These are phyloP conservation scores for Tillandsia fasciculata DNA, from an alignment of 176 grass and related monocot species.

Conservation along the genomic window DNA sequence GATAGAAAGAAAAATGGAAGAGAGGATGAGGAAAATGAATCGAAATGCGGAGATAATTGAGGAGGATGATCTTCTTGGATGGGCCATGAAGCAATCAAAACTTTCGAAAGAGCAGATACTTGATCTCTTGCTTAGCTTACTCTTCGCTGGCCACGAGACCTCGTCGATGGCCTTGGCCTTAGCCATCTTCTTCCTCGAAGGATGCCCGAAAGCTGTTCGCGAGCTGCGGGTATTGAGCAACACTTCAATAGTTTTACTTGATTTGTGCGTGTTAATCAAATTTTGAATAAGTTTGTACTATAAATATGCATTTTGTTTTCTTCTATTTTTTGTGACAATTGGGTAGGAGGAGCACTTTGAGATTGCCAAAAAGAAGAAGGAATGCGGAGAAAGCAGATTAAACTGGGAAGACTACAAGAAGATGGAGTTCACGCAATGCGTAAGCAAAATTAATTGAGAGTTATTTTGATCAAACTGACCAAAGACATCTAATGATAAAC, in stretches of 20 bases:
- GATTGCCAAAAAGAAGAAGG: conserved; percentile 52
- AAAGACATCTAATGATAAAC: too few relatives aligned
- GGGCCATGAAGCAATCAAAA: conserved; percentile 58
- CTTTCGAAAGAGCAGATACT: conserved; percentile 78
- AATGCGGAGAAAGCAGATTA: conserved; percentile 38
- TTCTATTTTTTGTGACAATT: too few relatives aligned
- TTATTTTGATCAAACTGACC: too few relatives aligned
- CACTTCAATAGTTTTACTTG: not conserved
- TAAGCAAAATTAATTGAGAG: conserved; percentile 21
- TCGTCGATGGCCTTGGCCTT: conserved; percentile 83
- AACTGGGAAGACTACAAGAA: conserved; percentile 99
- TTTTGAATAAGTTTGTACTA: not conserved
- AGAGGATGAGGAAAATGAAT: conserved; percentile 36
- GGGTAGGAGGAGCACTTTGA: conserved; percentile 66
- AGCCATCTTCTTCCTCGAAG: conserved; percentile 80
- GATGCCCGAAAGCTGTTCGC: conserved; percentile 54
- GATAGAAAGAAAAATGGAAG: conserved; percentile 82
- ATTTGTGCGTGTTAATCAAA: not conserved
- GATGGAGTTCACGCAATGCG: conserved; percentile 95
- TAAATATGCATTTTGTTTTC: too few relatives aligned
- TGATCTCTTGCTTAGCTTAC: conserved; percentile 83
- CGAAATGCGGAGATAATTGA: conserved; percentile 22
- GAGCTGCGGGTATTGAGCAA: conserved; percentile 40
- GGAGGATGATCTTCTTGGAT: conserved; percentile 85
- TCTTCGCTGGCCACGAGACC: conserved; percentile 87